These are phyloP conservation scores for Pichia sp. DNA, from an alignment of 1,139 yeast genomes.

Conservation along the genomic window DNA sequence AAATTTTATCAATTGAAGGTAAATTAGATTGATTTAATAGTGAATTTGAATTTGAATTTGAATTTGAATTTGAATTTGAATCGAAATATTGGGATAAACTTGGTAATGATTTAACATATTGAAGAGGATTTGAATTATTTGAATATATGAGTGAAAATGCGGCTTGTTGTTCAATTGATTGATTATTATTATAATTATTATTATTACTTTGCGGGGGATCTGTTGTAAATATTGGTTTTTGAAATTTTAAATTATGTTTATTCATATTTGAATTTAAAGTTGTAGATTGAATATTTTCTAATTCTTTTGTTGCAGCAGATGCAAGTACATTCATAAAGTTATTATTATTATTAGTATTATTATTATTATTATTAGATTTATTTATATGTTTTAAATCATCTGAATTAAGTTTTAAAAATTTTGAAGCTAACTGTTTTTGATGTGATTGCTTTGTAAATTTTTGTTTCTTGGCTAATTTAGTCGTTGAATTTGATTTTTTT, in stretches of 20 bases:
- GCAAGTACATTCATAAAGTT: constrained; percentile 59
- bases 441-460: no score
- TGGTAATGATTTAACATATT: constrained; percentile 51
- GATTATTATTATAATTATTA: not conserved
- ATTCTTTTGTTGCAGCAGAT: constrained; percentile 75
- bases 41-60: not conserved
- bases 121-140: not conserved
- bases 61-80: not conserved
- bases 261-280: not conserved
- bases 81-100: constrained; percentile 54
- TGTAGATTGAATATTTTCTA: constrained; percentile 35
- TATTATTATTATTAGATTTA: no score
- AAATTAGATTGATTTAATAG: not conserved
- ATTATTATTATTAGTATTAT: no score
- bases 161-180: constrained; percentile 16
- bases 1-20: constrained; percentile 12
- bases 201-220: not conserved
- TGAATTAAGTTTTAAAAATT: not conserved
- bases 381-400: no score
- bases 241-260: not conserved
- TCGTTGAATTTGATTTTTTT: constrained; percentile 32
- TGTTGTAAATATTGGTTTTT: not conserved
- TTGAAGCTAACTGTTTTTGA: not conserved
- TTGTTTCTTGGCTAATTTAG: constrained; percentile 44
- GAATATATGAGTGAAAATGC: constrained; percentile 21